Evolutionary conservation across 129 eudicot species (phyloP), one percentile per base, ranked within the genome.

Genomic region (Pittosporum tobira): DNA sequence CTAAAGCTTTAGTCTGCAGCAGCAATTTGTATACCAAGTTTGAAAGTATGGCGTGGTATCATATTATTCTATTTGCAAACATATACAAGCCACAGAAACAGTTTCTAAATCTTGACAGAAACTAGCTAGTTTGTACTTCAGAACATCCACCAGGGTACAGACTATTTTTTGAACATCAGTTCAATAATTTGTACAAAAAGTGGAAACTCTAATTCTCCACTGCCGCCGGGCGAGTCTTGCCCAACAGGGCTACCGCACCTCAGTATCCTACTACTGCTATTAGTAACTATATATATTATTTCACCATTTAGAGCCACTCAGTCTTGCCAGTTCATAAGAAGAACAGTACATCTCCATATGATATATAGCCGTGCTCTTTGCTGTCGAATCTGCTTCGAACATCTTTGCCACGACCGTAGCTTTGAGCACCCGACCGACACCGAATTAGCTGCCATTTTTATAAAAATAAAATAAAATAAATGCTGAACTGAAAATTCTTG

Each of bases 291-390:
- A 28, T 34, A 51, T 10, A 23, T 1, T 22, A 64, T 28, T 19
- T 34, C 28, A 28, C 67, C 68, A 51, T 25, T 7, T 55, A 29
- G 1, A 27, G 25, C n/a, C 5, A 40, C 5, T 67, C 75, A 88
- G 44, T 88, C 96, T 11, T 88, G 80, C 75, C 90, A 84, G 71
- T 84, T 81, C 18, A 88, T 72, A 14, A 84, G 96, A 63, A 84
- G 73, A 61, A 78, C 84, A 5, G 90, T 79, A 58, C 96, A 88
- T 71, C 90, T 81, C 96, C 96, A 88, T 48, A 88, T 75, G 63
- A 88, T 88, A 60, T 88, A 88, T 56, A 88, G 79, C 28, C 87
- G 72, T 1, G 90, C 90, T 52, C 80, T 71, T 18, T 81, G 90
- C 58, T 84, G 76, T 42, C 80, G 59, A 0, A 84, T 48, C 57